phyloP scores from a whole-genome alignment of 768 basidiomycete species.

The Dioszegia crocea region DNA sequence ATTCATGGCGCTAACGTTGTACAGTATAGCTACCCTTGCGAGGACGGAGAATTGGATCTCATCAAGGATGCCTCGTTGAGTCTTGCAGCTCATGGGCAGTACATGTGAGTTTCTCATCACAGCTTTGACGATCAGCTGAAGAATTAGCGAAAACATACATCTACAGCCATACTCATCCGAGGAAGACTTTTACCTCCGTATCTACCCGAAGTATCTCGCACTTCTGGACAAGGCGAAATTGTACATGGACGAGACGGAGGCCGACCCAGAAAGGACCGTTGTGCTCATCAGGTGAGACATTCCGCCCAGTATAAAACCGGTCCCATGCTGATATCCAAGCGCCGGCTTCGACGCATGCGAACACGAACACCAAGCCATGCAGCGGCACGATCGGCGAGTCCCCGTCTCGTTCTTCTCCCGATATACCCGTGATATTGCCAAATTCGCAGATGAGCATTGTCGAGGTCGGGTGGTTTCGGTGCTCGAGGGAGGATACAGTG shows the following conservation, averaged over 20 bases:
- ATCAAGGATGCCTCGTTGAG: slow-evolving; percentile 84
- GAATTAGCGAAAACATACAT: slow-evolving; percentile 57
- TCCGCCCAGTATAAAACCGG: background rate
- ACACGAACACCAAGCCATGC: slow-evolving; percentile 87
- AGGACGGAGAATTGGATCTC: slow-evolving; percentile 73
- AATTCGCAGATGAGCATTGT: slow-evolving; percentile 64
- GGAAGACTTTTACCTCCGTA: slow-evolving; percentile 66
- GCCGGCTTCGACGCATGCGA: slow-evolving; percentile 94
- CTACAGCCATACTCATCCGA: slow-evolving; percentile 68
- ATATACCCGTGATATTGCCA: slow-evolving; percentile 68
- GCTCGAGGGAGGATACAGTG: slow-evolving; percentile 92
- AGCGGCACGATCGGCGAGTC: slow-evolving; percentile 81
- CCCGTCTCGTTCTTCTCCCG: slow-evolving; percentile 78
- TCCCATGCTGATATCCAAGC: slow-evolving; percentile 51
- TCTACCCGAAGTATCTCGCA: slow-evolving; percentile 67
- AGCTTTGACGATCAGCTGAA: background rate
- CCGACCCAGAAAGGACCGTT: slow-evolving; percentile 63
- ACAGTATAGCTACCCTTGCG: slow-evolving; percentile 71
- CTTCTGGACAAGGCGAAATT: slow-evolving; percentile 65
- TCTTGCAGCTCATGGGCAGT: slow-evolving; percentile 76
- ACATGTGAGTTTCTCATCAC: slow-evolving; percentile 54
- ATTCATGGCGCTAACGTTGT: too few species aligned
- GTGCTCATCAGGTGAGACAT: slow-evolving; percentile 76
- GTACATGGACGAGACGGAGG: slow-evolving; percentile 64
- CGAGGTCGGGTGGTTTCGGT: slow-evolving; percentile 74